A percentile compares a stretch with the other conserved stretches of the same genome.
Evolutionary conservation across 2,329 filamentous ascomycete genomes (phyloP).

Genomic region (Fusarium sublunatum): DNA sequence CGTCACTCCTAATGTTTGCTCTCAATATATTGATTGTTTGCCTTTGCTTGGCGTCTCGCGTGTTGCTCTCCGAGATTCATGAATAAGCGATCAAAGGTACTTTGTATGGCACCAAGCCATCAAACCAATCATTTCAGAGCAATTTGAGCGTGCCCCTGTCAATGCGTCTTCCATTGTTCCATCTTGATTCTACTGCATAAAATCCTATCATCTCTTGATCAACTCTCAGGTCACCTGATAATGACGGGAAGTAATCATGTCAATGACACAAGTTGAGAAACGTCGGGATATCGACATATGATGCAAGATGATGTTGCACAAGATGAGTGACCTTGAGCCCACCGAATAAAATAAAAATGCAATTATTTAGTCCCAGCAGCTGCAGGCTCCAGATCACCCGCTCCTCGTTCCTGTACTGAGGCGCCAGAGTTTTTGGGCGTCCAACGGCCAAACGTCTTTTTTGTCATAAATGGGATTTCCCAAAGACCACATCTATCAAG

Average conservation of each 20-base stretch:
- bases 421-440: constrained; percentile 18
- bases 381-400: constrained; percentile 28
- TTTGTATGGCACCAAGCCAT: not conserved
- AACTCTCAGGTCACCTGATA: constrained; percentile 15
- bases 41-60: constrained; percentile 1
- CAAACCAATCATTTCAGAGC: not conserved
- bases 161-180: not conserved
- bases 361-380: not conserved
- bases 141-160: not conserved
- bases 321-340: constrained; percentile 1
- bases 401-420: constrained; percentile 6
- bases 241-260: constrained; percentile 15
- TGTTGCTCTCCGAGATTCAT: not conserved
- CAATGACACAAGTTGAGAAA: constrained; percentile 2
- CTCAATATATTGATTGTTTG: constrained; percentile 1
- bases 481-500: no score
- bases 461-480: not conserved
- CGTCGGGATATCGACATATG: constrained; percentile 2
- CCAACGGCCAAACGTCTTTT: constrained; percentile 2
- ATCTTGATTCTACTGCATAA: not conserved
- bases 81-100: not conserved
- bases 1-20: constrained; percentile 7
- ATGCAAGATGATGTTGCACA: constrained; percentile 24
- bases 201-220: no score
- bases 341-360: not conserved